phyloP scores from a whole-genome alignment of 164 flowering plant species.

The Vitis rotundifolia region DNA sequence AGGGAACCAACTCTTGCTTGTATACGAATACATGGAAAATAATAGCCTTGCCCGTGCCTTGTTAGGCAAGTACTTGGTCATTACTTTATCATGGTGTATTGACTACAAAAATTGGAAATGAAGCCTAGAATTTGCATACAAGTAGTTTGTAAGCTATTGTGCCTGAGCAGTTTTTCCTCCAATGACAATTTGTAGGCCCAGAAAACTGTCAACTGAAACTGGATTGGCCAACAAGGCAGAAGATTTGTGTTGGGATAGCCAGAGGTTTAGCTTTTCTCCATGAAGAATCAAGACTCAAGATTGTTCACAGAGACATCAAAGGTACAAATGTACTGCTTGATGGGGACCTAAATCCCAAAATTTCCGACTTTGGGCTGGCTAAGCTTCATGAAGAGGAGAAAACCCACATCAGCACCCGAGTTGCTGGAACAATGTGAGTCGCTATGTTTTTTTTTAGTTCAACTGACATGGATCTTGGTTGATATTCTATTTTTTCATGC shows the following conservation, averaged over 20 bases:
- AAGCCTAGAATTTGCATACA: too few species aligned
- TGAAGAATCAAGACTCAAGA: constrained; percentile 50
- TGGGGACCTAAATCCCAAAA: constrained; percentile 38
- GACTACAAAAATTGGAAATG: too few species aligned
- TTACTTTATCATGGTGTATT: too few species aligned
- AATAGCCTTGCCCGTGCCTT: constrained; percentile 46
- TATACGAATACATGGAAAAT: constrained; percentile 53
- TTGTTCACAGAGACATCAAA: constrained; percentile 54
- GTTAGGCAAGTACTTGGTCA: constrained; percentile 24
- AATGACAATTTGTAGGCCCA: constrained; percentile 19
- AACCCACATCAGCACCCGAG: constrained; percentile 52
- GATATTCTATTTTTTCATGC: not conserved
- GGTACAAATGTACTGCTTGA: constrained; percentile 46
- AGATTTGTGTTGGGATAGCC: constrained; percentile 49
- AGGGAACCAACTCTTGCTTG: constrained; percentile 35
- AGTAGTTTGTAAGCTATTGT: too few species aligned
- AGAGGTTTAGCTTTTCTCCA: constrained; percentile 55
- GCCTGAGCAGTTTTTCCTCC: too few species aligned
- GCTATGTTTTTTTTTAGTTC: too few species aligned
- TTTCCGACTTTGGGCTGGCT: constrained; percentile 57
- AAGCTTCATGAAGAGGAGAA: constrained; percentile 50
- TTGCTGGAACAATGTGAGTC: constrained; percentile 56
- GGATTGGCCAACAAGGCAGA: constrained; percentile 43
- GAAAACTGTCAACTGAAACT: constrained; percentile 23
- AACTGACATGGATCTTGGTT: not conserved